Evolutionary conservation across 2,329 filamentous ascomycete genomes (phyloP), one percentile per base, ranked within the genome.

Genomic region (Trichoderma endophyticum): DNA sequence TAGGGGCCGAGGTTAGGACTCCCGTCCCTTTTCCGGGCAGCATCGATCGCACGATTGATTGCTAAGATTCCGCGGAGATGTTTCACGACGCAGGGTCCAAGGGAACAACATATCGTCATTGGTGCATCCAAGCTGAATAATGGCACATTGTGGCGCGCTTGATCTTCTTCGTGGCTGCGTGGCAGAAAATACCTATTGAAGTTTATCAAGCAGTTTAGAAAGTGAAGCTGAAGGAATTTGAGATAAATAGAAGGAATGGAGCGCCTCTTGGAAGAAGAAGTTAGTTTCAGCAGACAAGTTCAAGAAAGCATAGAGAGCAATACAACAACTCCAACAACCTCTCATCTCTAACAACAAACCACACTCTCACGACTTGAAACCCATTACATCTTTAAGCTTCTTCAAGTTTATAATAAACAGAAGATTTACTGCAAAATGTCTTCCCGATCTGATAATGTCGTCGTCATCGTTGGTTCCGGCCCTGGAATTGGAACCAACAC

Each of bases 401-500:
- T 26, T 5, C 18, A 21, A 43, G 18, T 21, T 14, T 30, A 26
- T n/a, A n/a, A n/a, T n/a, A n/a, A n/a, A n/a, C n/a, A n/a, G n/a
- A n/a, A n/a, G n/a, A n/a, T n/a, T n/a, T n/a, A 21, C 14, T n/a
- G 30, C 43, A 51, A 21, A 36, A 72, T 72, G 71, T 30, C 64
- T 34, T 26, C 64, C 24, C 18, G 64, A 57, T 66, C 63, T 43
- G 30, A 72, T 7, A 61, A 70, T 8, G 18, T 54, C 4, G 48
- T 75, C n/a, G 88, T 97, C 70, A 88, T 98, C 59, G 97, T 95
- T 30, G 95, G 95, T 74, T 95, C 94, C 63, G 97, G 93, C 12
- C 95, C 97, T 81, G 95, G 95, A 75, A 90, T 98, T 74, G 95
- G 95, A 79, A 96, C 95, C 83, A 94, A 97, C 84, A 97, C 93